Percentiles rank a stretch among this genome's conserved stretches.
Evolutionary conservation across 2,329 filamentous ascomycete genomes (phyloP).

Genomic region (Podosphaera aphanis): DNA sequence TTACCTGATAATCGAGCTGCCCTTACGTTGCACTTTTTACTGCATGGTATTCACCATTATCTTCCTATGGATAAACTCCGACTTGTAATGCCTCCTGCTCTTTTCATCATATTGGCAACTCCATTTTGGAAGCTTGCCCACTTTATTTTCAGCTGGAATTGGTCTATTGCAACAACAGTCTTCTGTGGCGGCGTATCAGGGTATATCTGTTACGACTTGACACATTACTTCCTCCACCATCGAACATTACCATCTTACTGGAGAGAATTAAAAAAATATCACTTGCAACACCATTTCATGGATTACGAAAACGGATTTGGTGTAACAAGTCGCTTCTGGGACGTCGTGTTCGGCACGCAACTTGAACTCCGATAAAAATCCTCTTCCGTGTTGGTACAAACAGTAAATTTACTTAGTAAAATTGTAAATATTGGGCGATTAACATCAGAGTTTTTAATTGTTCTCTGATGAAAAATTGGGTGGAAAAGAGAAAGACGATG

Average conservation of each 20-base stretch:
- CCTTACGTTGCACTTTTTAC: slow-evolving; percentile 70
- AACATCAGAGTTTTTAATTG: too few species aligned
- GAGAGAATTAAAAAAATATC: slow-evolving; percentile 85
- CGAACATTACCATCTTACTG: slow-evolving; percentile 77
- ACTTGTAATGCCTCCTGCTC: slow-evolving; percentile 83
- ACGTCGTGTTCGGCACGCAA: slow-evolving; percentile 74
- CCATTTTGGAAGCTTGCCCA: slow-evolving; percentile 91
- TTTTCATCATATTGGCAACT: slow-evolving; percentile 61
- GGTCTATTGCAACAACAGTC: slow-evolving; percentile 55
- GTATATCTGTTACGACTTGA: slow-evolving; percentile 90
- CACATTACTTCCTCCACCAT: slow-evolving; percentile 97
- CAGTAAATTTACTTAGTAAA: too few species aligned
- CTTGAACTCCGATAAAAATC: slow-evolving; percentile 22
- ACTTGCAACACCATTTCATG: slow-evolving; percentile 89
- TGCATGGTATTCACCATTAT: slow-evolving; percentile 95
- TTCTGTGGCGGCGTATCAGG: slow-evolving; percentile 86
- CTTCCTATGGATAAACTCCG: slow-evolving; percentile 97
- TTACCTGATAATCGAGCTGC: slow-evolving; percentile 80
- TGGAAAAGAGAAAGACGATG: too few species aligned
- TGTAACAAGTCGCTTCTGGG: slow-evolving; percentile 93
- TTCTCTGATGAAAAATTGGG: too few species aligned
- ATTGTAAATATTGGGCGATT: too few species aligned
- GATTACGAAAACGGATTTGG: slow-evolving; percentile 96
- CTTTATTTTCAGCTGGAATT: slow-evolving; percentile 57
- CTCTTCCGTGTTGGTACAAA: too few species aligned